phyloP scores from a whole-genome alignment of 176 grass and related monocot species.

The Melocanna baccifera region DNA sequence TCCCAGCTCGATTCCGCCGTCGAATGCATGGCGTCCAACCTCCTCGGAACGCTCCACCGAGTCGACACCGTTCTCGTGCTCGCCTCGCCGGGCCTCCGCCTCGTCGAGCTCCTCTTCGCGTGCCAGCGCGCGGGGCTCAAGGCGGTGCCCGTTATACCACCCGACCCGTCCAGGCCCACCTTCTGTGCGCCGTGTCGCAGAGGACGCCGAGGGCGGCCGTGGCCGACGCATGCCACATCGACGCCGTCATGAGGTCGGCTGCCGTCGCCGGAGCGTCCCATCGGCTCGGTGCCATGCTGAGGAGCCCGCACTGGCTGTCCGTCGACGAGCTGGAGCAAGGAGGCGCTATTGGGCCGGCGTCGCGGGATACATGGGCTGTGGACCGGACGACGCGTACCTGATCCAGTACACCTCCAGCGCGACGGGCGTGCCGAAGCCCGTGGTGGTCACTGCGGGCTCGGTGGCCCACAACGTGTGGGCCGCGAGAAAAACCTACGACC shows the following conservation, averaged over 20 bases:
- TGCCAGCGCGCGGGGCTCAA: slow-evolving; percentile 57
- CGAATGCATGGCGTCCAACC: slow-evolving; percentile 35
- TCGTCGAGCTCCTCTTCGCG: slow-evolving; percentile 57
- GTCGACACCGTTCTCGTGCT: slow-evolving; percentile 56
- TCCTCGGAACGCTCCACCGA: slow-evolving; percentile 31
- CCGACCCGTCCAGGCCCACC: slow-evolving; percentile 25
- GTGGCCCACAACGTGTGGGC: slow-evolving; percentile 46
- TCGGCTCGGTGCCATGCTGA: slow-evolving; percentile 1
- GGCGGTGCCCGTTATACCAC: slow-evolving; percentile 50
- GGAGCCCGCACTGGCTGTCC: slow-evolving; percentile 33
- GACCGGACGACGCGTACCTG: slow-evolving; percentile 31
- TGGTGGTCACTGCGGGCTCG: slow-evolving; percentile 47
- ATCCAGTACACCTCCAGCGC: slow-evolving; percentile 71
- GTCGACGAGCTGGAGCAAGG: slow-evolving; percentile 29
- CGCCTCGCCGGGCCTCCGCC: slow-evolving; percentile 43
- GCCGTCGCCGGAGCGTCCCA: neutral
- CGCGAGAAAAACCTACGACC: slow-evolving; percentile 55
- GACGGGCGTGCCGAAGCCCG: slow-evolving; percentile 51
- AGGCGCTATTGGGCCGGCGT: neutral
- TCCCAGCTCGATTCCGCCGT: slow-evolving; percentile 40
- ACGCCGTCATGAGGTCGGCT: neutral
- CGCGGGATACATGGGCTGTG: slow-evolving; percentile 8
- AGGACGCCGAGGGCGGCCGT: slow-evolving; percentile 32
- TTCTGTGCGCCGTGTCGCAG: slow-evolving; percentile 50
- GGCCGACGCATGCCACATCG: slow-evolving; percentile 25